These are phyloP conservation scores for Citrus trifoliata DNA, from an alignment of 345 rosid genomes.

Conservation along the genomic window DNA sequence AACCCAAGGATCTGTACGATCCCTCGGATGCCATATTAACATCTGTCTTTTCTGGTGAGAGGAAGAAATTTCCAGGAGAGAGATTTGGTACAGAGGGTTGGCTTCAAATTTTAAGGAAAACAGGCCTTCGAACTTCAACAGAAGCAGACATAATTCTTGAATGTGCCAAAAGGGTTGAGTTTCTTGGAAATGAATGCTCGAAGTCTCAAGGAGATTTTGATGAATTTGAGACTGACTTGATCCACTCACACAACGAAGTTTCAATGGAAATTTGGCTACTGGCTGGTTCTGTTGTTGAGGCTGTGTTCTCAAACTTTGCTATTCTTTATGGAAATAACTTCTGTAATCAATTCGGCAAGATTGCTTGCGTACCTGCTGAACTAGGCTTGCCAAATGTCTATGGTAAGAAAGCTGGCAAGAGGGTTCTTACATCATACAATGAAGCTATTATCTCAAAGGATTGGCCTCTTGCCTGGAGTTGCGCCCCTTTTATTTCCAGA, in stretches of 20 bases:
- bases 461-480: constrained; percentile 97
- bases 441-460: constrained; percentile 72
- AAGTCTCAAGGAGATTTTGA: constrained; percentile 44
- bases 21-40: constrained; percentile 75
- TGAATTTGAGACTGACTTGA: constrained; percentile 52
- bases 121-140: constrained; percentile 65
- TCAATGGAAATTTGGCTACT: constrained; percentile 66
- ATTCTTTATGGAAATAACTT: constrained; percentile 70
- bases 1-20: constrained; percentile 86
- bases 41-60: constrained; percentile 82
- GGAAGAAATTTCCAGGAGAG: constrained; percentile 90
- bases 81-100: constrained; percentile 77
- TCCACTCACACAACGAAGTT: constrained; percentile 46
- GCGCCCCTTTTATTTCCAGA: constrained; percentile 69
- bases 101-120: constrained; percentile 81
- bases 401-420: constrained; percentile 62
- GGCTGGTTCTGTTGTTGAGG: constrained; percentile 86
- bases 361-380: constrained; percentile 86
- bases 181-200: constrained; percentile 59
- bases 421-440: constrained; percentile 76
- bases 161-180: constrained; percentile 79
- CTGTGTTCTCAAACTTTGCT: constrained; percentile 78
- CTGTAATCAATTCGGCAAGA: constrained; percentile 73
- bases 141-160: constrained; percentile 86
- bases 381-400: constrained; percentile 70